These are phyloP conservation scores for Lagenidium giganteum DNA, from an alignment of 352 stramenopile genomes.

Conservation along the genomic window DNA sequence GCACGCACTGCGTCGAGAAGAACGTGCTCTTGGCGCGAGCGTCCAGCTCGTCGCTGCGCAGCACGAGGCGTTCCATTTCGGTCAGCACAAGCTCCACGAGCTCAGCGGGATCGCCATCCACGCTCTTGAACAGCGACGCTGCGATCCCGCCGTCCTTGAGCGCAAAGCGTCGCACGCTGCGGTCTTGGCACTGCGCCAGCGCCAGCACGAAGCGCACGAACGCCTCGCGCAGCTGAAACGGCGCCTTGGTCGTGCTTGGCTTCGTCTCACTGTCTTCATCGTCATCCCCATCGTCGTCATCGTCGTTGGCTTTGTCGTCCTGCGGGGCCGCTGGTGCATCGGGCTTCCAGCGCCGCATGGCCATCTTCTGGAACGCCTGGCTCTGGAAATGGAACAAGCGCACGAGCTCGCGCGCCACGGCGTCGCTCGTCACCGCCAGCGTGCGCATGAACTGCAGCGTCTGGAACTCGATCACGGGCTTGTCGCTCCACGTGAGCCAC, in stretches of 20 bases:
- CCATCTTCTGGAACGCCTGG: conserved; percentile 52
- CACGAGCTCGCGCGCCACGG: conserved; percentile 59
- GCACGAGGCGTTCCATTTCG: conserved; percentile 37
- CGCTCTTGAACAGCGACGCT: conserved; percentile 65
- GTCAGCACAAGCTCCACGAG: conserved; percentile 45
- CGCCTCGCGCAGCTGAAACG: conserved; percentile 58
- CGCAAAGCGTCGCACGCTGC: conserved; percentile 75
- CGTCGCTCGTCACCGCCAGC: conserved; percentile 34
- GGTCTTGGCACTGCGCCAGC: conserved; percentile 55
- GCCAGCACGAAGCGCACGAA: conserved; percentile 65
- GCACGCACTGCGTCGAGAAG: conserved; percentile 54
- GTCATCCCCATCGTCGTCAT: conserved; percentile 6
- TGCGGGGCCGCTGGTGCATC: conserved; percentile 7
- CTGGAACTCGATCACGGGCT: conserved; percentile 70
- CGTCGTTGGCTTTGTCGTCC: neutral
- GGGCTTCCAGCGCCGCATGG: conserved; percentile 57
- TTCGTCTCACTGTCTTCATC: too few relatives aligned
- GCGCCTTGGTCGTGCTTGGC: conserved; percentile 2
- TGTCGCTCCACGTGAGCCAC: conserved; percentile 80
- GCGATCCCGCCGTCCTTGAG: conserved; percentile 68
- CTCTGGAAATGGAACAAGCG: conserved; percentile 79
- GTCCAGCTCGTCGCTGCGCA: conserved; percentile 48
- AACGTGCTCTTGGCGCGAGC: conserved; percentile 51
- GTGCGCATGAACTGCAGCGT: conserved; percentile 53
- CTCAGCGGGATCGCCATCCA: conserved; percentile 64